Evolutionary conservation across 2,329 filamentous ascomycete species (phyloP).

Genomic region (Didymosphaeria variabile): DNA sequence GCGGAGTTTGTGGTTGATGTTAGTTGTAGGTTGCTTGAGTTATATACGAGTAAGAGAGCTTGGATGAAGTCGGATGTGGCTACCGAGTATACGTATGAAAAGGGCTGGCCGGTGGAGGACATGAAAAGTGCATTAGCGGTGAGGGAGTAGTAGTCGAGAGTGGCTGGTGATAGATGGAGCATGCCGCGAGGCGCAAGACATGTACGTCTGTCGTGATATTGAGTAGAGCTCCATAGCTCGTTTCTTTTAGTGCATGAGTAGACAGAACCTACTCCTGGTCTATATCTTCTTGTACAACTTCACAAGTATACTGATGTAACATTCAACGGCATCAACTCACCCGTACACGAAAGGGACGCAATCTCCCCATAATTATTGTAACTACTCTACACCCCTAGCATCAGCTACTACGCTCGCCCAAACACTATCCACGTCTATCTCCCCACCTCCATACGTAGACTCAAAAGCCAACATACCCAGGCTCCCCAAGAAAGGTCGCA

Average conservation of each 20-base stretch:
- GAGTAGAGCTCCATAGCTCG: no score
- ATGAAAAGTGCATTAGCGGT: not conserved
- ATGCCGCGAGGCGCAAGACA: not conserved
- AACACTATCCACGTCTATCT: conserved; percentile 39
- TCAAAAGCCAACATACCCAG: conserved; percentile 95
- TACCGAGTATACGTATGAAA: not conserved
- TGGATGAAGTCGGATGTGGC: not conserved
- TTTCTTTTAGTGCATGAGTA: no score
- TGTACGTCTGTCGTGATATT: not conserved
- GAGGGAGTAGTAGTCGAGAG: not conserved
- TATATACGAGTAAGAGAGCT: not conserved
- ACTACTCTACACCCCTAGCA: conserved; percentile 29
- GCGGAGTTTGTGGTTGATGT: not conserved
- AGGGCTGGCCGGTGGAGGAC: not conserved
- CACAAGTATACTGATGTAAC: no score
- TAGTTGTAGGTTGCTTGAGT: not conserved
- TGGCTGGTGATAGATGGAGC: not conserved
- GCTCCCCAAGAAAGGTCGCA: conserved; percentile 89
- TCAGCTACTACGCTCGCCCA: conserved; percentile 46
- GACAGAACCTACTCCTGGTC: no score
- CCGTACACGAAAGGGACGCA: not conserved
- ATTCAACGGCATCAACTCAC: not conserved
- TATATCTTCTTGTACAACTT: no score
- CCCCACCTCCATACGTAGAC: conserved; percentile 84
- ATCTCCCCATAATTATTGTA: not conserved